Percentiles rank a stretch among this genome's conserved stretches.
Conservation (phyloP, 371 early-diverging fungal genomes). For the Circinella umbellata region DNA sequence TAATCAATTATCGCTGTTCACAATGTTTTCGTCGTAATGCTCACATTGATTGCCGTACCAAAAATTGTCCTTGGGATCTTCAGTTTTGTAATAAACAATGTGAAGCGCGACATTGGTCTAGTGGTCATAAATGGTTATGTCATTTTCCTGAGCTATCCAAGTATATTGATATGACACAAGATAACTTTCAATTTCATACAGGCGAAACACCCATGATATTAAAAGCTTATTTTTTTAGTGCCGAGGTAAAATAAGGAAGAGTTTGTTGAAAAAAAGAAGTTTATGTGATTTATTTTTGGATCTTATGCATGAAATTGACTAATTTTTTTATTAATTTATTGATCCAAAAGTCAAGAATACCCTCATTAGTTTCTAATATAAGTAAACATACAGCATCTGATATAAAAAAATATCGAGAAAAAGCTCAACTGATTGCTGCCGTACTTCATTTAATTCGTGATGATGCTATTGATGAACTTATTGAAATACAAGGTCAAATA, state of each 20-base stretch:
- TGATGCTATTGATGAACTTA: conserved; percentile 15
- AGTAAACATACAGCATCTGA: background rate
- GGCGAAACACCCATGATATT: background rate
- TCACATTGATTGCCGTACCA: background rate
- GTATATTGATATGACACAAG: background rate
- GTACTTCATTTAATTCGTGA: conserved; percentile 19
- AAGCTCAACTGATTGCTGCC: background rate
- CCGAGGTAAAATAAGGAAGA: background rate
- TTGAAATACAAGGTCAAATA: conserved; percentile 30
- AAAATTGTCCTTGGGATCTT: conserved; percentile 5
- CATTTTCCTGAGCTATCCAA: conserved; percentile 10
- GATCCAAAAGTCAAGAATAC: background rate
- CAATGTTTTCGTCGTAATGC: conserved; percentile 8
- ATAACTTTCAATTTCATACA: background rate
- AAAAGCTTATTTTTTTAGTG: background rate
- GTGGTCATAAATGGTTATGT: conserved; percentile 1
- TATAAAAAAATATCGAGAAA: background rate
- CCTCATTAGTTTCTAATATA: background rate
- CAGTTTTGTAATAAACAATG: background rate
- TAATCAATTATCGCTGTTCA: background rate
- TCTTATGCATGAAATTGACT: background rate
- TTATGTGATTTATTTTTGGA: background rate
- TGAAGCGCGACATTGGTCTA: conserved; percentile 4
- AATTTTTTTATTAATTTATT: background rate
- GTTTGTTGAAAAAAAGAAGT: background rate